A percentile compares a stretch with the other conserved stretches of the same genome.
Conservation (phyloP, 2,329 filamentous ascomycete species). For the Periconia sp. region DNA sequence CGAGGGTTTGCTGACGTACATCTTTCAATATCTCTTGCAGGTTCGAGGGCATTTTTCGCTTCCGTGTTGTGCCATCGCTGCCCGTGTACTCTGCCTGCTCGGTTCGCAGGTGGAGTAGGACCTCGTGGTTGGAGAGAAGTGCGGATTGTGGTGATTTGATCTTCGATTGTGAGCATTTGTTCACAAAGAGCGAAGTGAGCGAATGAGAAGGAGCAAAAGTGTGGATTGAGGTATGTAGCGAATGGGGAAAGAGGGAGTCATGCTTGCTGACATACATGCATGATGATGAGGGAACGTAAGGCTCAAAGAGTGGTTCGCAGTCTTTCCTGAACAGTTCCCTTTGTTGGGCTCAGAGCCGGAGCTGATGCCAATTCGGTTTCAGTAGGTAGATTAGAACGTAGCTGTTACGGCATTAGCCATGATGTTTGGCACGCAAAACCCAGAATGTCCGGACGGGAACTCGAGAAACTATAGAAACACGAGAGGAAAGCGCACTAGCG, state of each 20-base stretch:
- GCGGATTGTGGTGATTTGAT: constrained; percentile 74
- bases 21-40: constrained; percentile 68
- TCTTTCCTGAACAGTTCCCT: too few relatives aligned
- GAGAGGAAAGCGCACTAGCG: too few relatives aligned
- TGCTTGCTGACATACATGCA: constrained; percentile 13
- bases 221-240: neutral
- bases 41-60: constrained; percentile 54
- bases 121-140: constrained; percentile 75
- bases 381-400: too few relatives aligned
- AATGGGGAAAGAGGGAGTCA: neutral
- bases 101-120: constrained; percentile 56
- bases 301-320: too few relatives aligned
- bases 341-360: too few relatives aligned
- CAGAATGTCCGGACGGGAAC: too few relatives aligned
- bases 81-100: constrained; percentile 42
- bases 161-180: constrained; percentile 45
- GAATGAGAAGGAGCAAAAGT: neutral
- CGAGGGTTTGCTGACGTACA: constrained; percentile 52
- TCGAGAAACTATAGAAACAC: too few relatives aligned
- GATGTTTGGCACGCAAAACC: too few relatives aligned
- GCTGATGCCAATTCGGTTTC: too few relatives aligned
- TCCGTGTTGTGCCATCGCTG: constrained; percentile 34
- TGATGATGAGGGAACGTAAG: neutral
- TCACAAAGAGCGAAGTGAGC: too few relatives aligned
- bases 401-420: too few relatives aligned